Base-by-base conservation (phyloP, 169 alveolate species). In the Babesia sp. region DNA sequence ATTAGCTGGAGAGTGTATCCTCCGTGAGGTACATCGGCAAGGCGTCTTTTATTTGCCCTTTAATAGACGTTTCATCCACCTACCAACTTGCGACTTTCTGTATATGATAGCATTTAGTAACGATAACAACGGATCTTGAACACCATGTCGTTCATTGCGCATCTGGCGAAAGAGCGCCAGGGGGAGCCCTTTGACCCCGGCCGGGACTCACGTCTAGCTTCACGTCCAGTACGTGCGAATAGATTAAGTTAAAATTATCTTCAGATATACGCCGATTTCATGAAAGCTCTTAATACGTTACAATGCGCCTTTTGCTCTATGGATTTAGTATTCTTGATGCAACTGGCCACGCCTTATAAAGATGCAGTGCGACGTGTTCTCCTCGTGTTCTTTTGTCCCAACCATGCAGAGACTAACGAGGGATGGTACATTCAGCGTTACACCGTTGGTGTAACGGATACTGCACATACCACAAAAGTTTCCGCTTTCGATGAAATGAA, bases 21-120 rank as follows among this genome's bases (percentile, higher is more conserved):
- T 80, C 33, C 31, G 54, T 24, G 68, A 63, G 4, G 42, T 81
- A n/a, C 55, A 53, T n/a, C 42, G 63, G 16, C 84, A 71, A 50
- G 89, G 89, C 0, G 33, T 81, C 26, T 53, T 81, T 24, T 81
- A 81, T 48, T 45, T 72, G 34, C 89, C 89, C 2, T 81, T 46
- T 44, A 6, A 24, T 39, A 42, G 89, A 33, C 46, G 85, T 18
- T 81, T 81, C 64, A 44, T 81, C 22, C 85, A 61, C 71, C 39
- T 81, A 8, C 36, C 44, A 18, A 63, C 72, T 12, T 54, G 71
- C 20, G 71, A 71, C 48, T 50, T 71, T 42, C 73, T 81, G 45
- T 81, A 81, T 60, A 81, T 81, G 89, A 61, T 60, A 63, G 72
- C 89, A 37, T 79, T 60, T 70, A 37, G 33, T 8, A 39, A 71